Evolutionary conservation across 805 yeast species (phyloP).

Genomic region (Teunomyces atbi): DNA sequence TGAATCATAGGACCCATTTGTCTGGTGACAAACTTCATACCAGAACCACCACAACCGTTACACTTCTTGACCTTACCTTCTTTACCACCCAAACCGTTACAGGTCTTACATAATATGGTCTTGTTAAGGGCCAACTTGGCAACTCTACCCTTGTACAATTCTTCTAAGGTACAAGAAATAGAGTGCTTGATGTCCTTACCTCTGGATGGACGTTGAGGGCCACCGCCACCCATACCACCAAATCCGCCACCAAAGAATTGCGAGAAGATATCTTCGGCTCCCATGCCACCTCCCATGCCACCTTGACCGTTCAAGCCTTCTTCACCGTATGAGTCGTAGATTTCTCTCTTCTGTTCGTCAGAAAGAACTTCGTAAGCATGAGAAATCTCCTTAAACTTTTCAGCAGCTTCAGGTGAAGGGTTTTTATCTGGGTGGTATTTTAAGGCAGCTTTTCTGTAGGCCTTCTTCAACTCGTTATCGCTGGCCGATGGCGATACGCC

Average conservation of each 20-base stretch:
- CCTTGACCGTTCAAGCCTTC: constrained; percentile 81
- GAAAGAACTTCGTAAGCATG: constrained; percentile 86
- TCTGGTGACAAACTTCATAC: constrained; percentile 87
- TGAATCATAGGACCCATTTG: constrained; percentile 99
- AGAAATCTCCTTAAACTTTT: constrained; percentile 88
- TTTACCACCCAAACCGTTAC: constrained; percentile 97
- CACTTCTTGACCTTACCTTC: constrained; percentile 87
- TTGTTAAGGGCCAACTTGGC: constrained; percentile 92
- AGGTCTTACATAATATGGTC: constrained; percentile 80
- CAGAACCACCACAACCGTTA: constrained; percentile 84
- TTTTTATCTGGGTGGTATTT: constrained; percentile 84
- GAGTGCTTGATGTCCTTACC: constrained; percentile 92
- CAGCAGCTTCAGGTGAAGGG: constrained; percentile 88
- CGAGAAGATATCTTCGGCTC: constrained; percentile 71
- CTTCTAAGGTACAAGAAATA: constrained; percentile 83
- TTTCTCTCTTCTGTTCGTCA: constrained; percentile 83
- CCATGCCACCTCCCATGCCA: constrained; percentile 63
- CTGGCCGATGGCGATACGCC: constrained; percentile 71
- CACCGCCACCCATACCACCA: constrained; percentile 57
- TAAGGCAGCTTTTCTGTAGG: constrained; percentile 77
- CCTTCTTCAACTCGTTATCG: constrained; percentile 73
- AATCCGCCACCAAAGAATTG: constrained; percentile 77
- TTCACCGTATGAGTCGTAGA: constrained; percentile 88
- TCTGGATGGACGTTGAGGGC: constrained; percentile 72
- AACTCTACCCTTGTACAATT: constrained; percentile 88